Conservation (phyloP, 176 grass and related monocot species). For the Bothriochloa decipiens region DNA sequence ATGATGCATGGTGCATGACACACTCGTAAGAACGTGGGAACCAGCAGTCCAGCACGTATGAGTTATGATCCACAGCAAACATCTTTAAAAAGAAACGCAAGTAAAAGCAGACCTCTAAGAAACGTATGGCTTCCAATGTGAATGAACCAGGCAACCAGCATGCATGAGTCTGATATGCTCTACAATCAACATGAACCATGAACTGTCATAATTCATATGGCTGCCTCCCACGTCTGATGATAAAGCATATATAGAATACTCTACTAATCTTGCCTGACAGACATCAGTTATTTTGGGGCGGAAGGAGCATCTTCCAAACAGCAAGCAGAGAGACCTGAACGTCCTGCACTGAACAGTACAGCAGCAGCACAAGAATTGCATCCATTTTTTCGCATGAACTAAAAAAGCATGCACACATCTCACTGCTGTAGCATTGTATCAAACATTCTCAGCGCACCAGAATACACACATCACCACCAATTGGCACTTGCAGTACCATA, state of each 20-base stretch:
- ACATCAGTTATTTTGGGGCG: not conserved
- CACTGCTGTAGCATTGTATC: not conserved
- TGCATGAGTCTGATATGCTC: not conserved
- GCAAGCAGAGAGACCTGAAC: not conserved
- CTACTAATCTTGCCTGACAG: not conserved
- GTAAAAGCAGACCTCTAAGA: not conserved
- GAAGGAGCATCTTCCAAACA: not conserved
- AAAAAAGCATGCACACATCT: conserved; percentile 13
- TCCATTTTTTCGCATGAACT: conserved; percentile 42
- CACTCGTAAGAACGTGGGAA: not conserved
- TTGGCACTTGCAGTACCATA: not conserved
- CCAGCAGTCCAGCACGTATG: not conserved
- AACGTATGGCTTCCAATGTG: not conserved
- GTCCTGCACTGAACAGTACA: not conserved
- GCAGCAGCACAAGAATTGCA: not conserved
- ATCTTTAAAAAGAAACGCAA: not conserved
- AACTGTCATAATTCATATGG: not conserved
- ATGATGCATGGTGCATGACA: not conserved
- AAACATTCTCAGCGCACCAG: not conserved
- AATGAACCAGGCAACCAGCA: not conserved
- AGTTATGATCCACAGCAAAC: not conserved
- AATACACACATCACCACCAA: not conserved
- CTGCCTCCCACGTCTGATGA: not conserved
- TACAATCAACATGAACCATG: not conserved
- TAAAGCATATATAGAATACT: not conserved